Conservation (phyloP, 345 rosid genomes). For the Erysimum cheiranthoides region DNA sequence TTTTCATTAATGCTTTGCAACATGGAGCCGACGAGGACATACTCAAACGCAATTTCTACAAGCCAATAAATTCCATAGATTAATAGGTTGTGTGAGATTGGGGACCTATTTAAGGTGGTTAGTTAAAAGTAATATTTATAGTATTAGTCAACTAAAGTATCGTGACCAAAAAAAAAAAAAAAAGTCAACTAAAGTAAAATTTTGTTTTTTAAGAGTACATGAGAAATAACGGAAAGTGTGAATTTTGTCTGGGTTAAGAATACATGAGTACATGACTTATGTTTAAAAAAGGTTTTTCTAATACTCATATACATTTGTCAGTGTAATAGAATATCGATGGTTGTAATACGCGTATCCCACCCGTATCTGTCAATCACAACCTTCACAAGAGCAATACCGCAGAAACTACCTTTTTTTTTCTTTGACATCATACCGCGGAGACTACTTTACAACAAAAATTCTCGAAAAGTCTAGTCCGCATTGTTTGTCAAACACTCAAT, state of each 20-base stretch:
- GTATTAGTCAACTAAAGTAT: no score
- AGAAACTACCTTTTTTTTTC: background rate
- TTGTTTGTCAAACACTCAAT: background rate
- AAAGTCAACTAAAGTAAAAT: background rate
- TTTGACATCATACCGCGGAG: background rate
- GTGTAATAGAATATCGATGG: background rate
- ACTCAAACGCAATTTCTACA: background rate
- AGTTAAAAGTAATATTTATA: background rate
- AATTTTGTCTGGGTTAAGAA: slow-evolving; percentile 8
- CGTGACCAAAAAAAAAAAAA: no score
- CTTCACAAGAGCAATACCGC: background rate
- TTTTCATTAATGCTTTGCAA: slow-evolving; percentile 18
- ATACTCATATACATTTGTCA: background rate
- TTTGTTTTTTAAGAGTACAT: no score
- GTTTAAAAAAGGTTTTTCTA: background rate
- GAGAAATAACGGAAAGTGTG: slow-evolving; percentile 1
- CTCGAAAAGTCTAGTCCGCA: background rate
- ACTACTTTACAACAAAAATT: background rate
- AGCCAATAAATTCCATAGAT: background rate
- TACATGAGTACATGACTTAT: background rate
- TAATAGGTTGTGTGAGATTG: background rate
- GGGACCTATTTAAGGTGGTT: background rate
- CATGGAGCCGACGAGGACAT: slow-evolving; percentile 16
- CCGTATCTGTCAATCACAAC: background rate
- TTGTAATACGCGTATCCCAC: slow-evolving; percentile 6